Base-by-base conservation (phyloP, 164 flowering plant genomes). In the Dillenia suffruticosa region DNA sequence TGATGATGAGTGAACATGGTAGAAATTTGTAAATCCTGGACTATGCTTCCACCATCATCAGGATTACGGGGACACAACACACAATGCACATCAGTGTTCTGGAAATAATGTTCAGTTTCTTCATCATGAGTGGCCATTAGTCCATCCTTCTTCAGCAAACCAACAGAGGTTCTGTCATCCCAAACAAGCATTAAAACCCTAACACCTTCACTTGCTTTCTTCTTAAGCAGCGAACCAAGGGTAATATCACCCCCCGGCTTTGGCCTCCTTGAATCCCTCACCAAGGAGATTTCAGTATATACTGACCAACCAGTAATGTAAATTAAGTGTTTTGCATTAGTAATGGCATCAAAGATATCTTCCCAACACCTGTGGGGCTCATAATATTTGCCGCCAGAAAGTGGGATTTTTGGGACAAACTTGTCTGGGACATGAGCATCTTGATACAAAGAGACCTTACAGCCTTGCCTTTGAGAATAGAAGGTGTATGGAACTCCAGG, bases 261-360 rank as follows among this genome's bases (percentile, higher is more conserved):
- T 48, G 72, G 82, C 66, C 87, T 79, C 70, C 85, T 82, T n/a
- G 81, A 75, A 64, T 84, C 90, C 69, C 92, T 81, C 17, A 88
- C 57, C 67, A 88, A 71, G 16, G 81, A 49, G 48, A 86, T 81
- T 56, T 79, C 80, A 15, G 87, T 81, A 56, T 86, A 83, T 9
- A 88, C 89, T n/a, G 91, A 84, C 91, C 95, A 88, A 9, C 91
- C 95, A 49, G 89, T 79, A 11, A 88, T 84, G 74, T 88, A 88
- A 69, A 88, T 84, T 64, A 88, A 58, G 72, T 88, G 92, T 59
- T 79, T 83, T 9, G 92, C 92, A 71, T 86, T 83, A 14, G 74
- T 73, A 57, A 88, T 86, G 14, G 96, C 92, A 74, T 88, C 91
- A 68, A 86, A 88, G 9, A 88, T 43, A 67, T 86, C 92, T 68